Percentiles rank a stretch among this genome's conserved stretches.
Evolutionary conservation across 2,329 filamentous ascomycete species (phyloP).

Genomic region (Bertia moriformis): DNA sequence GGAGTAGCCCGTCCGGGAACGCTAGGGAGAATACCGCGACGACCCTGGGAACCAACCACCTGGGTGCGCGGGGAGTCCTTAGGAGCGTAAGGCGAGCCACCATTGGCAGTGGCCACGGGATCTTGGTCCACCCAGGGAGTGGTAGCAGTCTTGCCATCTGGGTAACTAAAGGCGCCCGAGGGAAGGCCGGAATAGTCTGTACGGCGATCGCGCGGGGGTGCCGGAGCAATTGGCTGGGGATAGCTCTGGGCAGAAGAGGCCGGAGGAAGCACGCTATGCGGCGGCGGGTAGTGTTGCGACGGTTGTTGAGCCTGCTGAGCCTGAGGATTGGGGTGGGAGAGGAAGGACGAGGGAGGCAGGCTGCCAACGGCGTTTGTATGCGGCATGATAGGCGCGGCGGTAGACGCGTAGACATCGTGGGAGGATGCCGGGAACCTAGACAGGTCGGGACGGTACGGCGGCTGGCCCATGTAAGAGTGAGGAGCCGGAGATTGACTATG

Average conservation of each 20-base stretch:
- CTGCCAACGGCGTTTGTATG: constrained; percentile 23
- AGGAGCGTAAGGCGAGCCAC: constrained; percentile 17
- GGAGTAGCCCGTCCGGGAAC: constrained; percentile 74
- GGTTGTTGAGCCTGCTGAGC: not conserved
- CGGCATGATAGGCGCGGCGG: constrained; percentile 22
- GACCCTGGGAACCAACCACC: constrained; percentile 86
- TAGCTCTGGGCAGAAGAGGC: constrained; percentile 53
- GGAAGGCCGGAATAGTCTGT: constrained; percentile 18
- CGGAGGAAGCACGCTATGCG: constrained; percentile 50
- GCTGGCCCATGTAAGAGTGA: constrained; percentile 22
- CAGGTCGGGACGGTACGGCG: constrained; percentile 20
- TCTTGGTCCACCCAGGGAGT: constrained; percentile 41
- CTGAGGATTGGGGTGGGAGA: not conserved
- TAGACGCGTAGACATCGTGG: constrained; percentile 23
- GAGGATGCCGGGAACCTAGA: constrained; percentile 22
- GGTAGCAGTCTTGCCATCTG: constrained; percentile 43
- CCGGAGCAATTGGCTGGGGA: constrained; percentile 63
- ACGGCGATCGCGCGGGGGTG: constrained; percentile 39
- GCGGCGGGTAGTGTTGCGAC: constrained; percentile 33
- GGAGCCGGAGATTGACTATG: constrained; percentile 24
- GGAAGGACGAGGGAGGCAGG: constrained; percentile 8
- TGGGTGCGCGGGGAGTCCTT: constrained; percentile 59
- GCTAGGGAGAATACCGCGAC: constrained; percentile 79
- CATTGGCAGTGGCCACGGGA: constrained; percentile 44
- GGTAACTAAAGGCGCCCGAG: constrained; percentile 40